A percentile compares a stretch with the other conserved stretches of the same genome.
Evolutionary conservation across 2,329 filamentous ascomycete genomes (phyloP).

Genomic region (Pestalotiopsis sp.): DNA sequence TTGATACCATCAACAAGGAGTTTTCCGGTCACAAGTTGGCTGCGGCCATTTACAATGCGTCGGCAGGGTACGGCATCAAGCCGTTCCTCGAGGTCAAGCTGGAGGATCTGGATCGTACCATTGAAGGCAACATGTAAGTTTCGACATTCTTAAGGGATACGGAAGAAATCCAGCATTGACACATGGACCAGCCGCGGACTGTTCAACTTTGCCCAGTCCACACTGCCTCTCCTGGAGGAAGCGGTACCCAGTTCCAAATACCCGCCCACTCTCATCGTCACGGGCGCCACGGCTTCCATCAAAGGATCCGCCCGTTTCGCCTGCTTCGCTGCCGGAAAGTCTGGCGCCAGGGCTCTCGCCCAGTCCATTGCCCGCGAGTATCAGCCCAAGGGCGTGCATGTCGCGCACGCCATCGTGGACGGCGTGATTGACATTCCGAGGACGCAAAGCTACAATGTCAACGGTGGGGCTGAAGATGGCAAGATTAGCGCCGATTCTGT

Average conservation of each 20-base stretch:
- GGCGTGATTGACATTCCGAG: slow-evolving; percentile 81
- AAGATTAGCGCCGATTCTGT: slow-evolving; percentile 79
- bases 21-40: slow-evolving; percentile 58
- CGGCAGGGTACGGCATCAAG: slow-evolving; percentile 48
- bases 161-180: background rate
- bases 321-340: slow-evolving; percentile 79
- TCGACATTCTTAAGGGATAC: no score
- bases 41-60: slow-evolving; percentile 75
- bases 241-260: slow-evolving; percentile 57
- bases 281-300: slow-evolving; percentile 80
- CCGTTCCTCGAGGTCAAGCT: slow-evolving; percentile 58
- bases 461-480: slow-evolving; percentile 50
- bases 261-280: slow-evolving; percentile 82
- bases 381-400: slow-evolving; percentile 80
- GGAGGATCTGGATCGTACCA: slow-evolving; percentile 49
- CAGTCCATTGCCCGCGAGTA: slow-evolving; percentile 84
- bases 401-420: slow-evolving; percentile 81
- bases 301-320: slow-evolving; percentile 72
- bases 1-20: slow-evolving; percentile 62
- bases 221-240: slow-evolving; percentile 71
- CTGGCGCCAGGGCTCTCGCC: slow-evolving; percentile 72
- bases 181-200: slow-evolving; percentile 59
- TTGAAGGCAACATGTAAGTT: slow-evolving; percentile 54
- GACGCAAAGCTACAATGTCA: slow-evolving; percentile 55
- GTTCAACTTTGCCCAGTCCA: slow-evolving; percentile 74